A percentile compares a stretch with the other conserved stretches of the same genome.
These are phyloP conservation scores for Chlorella sp. DNA, from an alignment of 139 green algal species.

Conservation along the genomic window DNA sequence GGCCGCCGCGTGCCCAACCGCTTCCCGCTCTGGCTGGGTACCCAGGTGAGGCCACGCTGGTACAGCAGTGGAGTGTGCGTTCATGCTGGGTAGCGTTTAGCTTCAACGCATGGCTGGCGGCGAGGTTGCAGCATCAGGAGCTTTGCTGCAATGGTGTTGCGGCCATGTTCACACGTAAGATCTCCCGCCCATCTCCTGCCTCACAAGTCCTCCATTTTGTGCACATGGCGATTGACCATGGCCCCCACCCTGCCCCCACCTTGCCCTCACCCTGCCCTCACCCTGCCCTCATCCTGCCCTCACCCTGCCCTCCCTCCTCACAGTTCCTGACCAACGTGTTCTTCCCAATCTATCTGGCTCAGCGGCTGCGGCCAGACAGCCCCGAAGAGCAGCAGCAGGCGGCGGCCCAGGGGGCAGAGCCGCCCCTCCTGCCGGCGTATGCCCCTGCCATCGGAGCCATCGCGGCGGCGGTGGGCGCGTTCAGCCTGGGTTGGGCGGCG, in stretches of 20 bases:
- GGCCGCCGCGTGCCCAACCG: conserved; percentile 59
- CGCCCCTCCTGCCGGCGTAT: conserved; percentile 40
- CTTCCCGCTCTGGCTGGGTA: conserved; percentile 62
- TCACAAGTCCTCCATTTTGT: too few relatives aligned
- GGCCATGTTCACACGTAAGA: too few relatives aligned
- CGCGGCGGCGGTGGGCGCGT: conserved; percentile 53
- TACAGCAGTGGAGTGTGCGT: too few relatives aligned
- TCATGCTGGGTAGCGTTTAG: too few relatives aligned
- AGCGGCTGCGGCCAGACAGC: conserved; percentile 61
- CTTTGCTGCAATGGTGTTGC: too few relatives aligned
- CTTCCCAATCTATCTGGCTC: conserved; percentile 81
- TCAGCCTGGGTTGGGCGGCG: conserved; percentile 75
- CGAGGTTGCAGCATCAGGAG: too few relatives aligned
- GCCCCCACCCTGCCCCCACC: too few relatives aligned
- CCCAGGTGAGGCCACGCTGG: too few relatives aligned
- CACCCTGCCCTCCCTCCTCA: neutral
- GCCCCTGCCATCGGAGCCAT: conserved; percentile 34
- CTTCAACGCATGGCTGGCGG: too few relatives aligned
- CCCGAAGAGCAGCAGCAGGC: neutral
- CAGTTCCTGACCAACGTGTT: conserved; percentile 89
- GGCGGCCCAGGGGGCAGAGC: neutral
- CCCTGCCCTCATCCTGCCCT: neutral
- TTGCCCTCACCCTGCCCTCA: neutral
- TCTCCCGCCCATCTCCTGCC: too few relatives aligned
- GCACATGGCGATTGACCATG: too few relatives aligned